Base-by-base conservation (phyloP, 768 basidiomycete genomes). In the Gelatoporia subvermispora region DNA sequence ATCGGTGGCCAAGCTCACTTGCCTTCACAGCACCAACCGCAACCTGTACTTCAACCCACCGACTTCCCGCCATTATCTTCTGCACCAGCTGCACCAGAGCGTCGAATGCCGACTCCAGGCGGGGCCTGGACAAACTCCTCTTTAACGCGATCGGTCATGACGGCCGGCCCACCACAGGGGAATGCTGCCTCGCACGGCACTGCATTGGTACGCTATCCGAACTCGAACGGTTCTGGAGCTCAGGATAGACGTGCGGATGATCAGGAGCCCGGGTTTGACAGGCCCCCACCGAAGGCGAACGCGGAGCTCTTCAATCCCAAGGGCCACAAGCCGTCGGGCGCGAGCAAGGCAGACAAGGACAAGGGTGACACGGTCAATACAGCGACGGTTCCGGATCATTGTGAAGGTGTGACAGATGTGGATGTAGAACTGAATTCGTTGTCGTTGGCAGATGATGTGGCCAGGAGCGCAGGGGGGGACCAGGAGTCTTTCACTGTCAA, bases 41-140 rank as follows among this genome's bases (percentile, higher is more conserved):
- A 67, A 61, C 56, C 70, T 1, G 66, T 72, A 10, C 71, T 80
- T 34, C 78, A 84, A 41, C 61, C 81, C 7, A 78, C 70, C 3
- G 86, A 89, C 65, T 88, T 88, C 54, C 86, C 86, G 4, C 87
- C 87, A 9, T 67, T 88, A 10, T 68, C 78, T 9, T 62, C 65
- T 36, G 69, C 65, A 4, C 60, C n/a, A n/a, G n/a, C 71, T 18
- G 63, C 65, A 23, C 60, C 65, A 17, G 82, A 83, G 64, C 80
- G 75, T 56, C 77, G 77, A 39, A 60, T 71, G 5, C 81, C 82
- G 3, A 67, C 71, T 2, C 76, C 76, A 5, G 71, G 72, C 23
- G 86, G 88, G 21, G 88, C 83, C 20, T 91, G 88, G 88, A 80
- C 76, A 18, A 84, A 82, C 53, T 64, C 77, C 22, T 69, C 78